Base-by-base conservation (phyloP, 78 protist species). In the Dictyostelium firmibasis region DNA sequence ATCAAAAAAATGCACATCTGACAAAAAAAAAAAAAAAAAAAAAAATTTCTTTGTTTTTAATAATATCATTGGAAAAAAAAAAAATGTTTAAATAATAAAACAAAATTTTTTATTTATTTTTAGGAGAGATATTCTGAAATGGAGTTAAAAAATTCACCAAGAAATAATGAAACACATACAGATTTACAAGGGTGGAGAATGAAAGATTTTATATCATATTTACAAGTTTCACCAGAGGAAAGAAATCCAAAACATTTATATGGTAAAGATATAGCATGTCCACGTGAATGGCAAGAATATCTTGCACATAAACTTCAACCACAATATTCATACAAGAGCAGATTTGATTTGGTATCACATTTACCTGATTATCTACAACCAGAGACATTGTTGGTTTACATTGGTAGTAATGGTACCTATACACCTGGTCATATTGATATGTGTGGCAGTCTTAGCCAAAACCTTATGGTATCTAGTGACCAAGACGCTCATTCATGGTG, bases 371-470 rank as follows among this genome's bases (percentile, higher is more conserved):
- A 72, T 23, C 35, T 93, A 8, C 70, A 41, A 78, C 72, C 96
- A 2, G 96, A 93, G 27, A 85, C 27, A 33, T 23, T 78, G 53
- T n/a, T 76, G 74, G 6, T 60, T 29, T 93, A 93, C 70, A 84
- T 93, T 57, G 96, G 96, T 13, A n/a, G 81, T 11, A 82, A 85
- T 53, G 96, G 96, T 50, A 93, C 96, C 64, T 93, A 86, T 53
- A 93, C 96, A 35, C 82, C 92, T 0, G 96, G 96, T 6, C 96
- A 93, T 69, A 29, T 85, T n/a, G 96, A 93, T 38, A 36, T 83
- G 9, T 84, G 62, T 16, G 96, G 96, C 2, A 18, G 86, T 18
- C 23, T 70, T 7, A 91, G 96, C n/a, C 84, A 93, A 43, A 93
- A 93, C 62, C 11, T 93, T 9, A 93, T 93, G 96, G 79, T 93